These are phyloP conservation scores for Thalassiosira mediterranea DNA, from an alignment of 352 stramenopile genomes.

Conservation along the genomic window DNA sequence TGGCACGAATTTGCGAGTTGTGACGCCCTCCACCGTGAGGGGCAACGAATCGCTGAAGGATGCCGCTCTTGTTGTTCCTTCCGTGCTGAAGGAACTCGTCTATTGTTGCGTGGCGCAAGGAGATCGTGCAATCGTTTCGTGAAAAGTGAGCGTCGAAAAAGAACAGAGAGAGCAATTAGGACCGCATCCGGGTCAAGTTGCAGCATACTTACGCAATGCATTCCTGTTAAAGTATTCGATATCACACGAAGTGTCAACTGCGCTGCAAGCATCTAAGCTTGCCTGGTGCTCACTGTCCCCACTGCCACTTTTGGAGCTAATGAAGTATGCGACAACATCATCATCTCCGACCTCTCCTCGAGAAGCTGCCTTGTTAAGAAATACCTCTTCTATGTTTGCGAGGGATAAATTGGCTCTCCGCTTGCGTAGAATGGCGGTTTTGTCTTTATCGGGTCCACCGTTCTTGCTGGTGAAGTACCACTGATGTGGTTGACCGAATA, in stretches of 20 bases:
- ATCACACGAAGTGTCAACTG: constrained; percentile 17
- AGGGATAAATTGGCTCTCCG: constrained; percentile 88
- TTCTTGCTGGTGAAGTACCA: constrained; percentile 93
- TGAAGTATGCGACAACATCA: constrained; percentile 92
- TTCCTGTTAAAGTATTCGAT: constrained; percentile 94
- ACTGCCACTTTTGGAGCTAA: constrained; percentile 63
- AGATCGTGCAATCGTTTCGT: background rate
- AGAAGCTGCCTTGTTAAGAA: constrained; percentile 87
- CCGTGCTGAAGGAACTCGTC: constrained; percentile 93
- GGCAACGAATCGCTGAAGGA: constrained; percentile 93
- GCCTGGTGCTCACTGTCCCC: constrained; percentile 32
- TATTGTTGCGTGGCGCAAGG: constrained; percentile 1
- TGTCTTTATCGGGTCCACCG: constrained; percentile 64
- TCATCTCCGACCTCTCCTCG: constrained; percentile 37
- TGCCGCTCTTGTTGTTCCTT: constrained; percentile 89
- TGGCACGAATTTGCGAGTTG: constrained; percentile 84
- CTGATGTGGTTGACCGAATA: constrained; percentile 88
- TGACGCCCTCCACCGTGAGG: constrained; percentile 85
- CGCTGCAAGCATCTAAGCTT: constrained; percentile 47
- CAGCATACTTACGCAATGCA: constrained; percentile 63
- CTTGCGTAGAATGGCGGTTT: constrained; percentile 54
- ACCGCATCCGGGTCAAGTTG: too few relatives aligned
- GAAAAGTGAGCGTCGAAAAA: background rate
- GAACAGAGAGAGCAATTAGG: background rate
- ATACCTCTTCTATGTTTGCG: constrained; percentile 93